Conservation (phyloP, 2,329 filamentous ascomycete genomes). For the Cylindrodendrum hubeiense region DNA sequence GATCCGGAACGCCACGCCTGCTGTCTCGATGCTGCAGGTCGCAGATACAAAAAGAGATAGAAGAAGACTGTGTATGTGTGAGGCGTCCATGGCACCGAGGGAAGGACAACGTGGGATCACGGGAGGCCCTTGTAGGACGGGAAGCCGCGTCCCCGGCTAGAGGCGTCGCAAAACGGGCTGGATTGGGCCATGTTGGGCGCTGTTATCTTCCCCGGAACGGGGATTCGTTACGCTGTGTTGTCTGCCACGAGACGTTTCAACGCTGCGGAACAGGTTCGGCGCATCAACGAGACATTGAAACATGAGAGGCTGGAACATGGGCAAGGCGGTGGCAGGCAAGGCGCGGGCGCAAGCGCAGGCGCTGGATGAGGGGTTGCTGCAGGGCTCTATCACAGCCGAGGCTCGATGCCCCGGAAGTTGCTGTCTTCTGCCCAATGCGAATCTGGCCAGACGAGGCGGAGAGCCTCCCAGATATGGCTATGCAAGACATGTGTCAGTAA, state of each 20-base stretch:
- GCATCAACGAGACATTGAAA: constrained; percentile 29
- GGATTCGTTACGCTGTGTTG: constrained; percentile 13
- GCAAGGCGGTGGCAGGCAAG: constrained; percentile 2
- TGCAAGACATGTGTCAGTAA: constrained; percentile 48
- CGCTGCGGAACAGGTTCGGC: constrained; percentile 30
- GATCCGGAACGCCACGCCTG: constrained; percentile 20
- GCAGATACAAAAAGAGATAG: constrained; percentile 8
- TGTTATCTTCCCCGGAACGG: constrained; percentile 19
- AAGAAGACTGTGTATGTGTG: constrained; percentile 4
- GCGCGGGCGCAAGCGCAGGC: not conserved
- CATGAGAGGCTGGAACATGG: constrained; percentile 9
- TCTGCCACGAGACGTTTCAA: constrained; percentile 38
- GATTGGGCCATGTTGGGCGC: constrained; percentile 38
- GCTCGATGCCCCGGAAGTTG: constrained; percentile 78
- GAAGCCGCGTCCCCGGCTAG: constrained; percentile 37
- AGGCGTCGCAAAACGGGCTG: constrained; percentile 46
- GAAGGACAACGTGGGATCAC: constrained; percentile 41
- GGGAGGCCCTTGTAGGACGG: constrained; percentile 36
- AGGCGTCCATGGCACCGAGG: constrained; percentile 9
- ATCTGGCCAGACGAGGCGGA: constrained; percentile 92
- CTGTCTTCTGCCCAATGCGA: constrained; percentile 84
- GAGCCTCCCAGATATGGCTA: constrained; percentile 94
- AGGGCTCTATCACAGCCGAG: constrained; percentile 71
- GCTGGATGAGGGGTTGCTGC: constrained; percentile 3
- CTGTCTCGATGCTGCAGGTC: constrained; percentile 23